Evolutionary conservation across 2,329 filamentous ascomycete species (phyloP).

Genomic region (Drechslerella coelobrocha): DNA sequence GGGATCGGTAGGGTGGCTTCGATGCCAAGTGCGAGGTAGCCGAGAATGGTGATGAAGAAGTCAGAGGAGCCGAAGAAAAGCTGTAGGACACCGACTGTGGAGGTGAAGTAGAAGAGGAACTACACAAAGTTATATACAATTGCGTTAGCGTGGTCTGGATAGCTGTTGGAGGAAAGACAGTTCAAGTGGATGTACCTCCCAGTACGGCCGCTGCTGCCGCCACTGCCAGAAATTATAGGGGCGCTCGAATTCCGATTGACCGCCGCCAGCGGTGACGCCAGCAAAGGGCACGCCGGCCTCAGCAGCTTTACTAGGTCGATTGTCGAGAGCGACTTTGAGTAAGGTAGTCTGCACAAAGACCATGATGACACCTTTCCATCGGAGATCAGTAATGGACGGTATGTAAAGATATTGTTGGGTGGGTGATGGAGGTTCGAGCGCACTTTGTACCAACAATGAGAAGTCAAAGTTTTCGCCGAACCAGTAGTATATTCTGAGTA

Average conservation of each 20-base stretch:
- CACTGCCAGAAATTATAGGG: slow-evolving; percentile 53
- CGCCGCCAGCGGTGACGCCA: neutral
- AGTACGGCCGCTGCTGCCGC: slow-evolving; percentile 61
- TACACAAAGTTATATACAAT: no score
- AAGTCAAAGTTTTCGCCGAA: slow-evolving; percentile 71
- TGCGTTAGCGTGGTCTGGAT: neutral
- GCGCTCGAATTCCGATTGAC: slow-evolving; percentile 25
- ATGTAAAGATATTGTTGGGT: neutral
- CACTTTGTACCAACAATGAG: slow-evolving; percentile 69
- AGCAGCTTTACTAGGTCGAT: slow-evolving; percentile 68
- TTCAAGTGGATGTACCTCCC: slow-evolving; percentile 61
- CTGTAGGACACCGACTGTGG: slow-evolving; percentile 68
- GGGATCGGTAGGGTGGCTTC: slow-evolving; percentile 83
- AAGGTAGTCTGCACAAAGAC: slow-evolving; percentile 69
- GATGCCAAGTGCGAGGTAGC: slow-evolving; percentile 76
- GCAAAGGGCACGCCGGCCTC: slow-evolving; percentile 41
- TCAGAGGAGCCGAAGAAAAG: slow-evolving; percentile 69
- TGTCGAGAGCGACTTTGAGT: slow-evolving; percentile 72
- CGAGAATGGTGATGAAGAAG: slow-evolving; percentile 72
- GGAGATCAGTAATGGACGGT: neutral
- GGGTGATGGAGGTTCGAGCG: no score
- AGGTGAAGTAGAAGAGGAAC: slow-evolving; percentile 73
- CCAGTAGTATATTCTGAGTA: slow-evolving; percentile 75
- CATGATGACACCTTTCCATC: slow-evolving; percentile 67
- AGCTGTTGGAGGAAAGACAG: neutral